Percentiles rank a stretch among this genome's conserved stretches.
Conservation (phyloP, 2,329 filamentous ascomycete genomes). For the Pyrenophora graminea region DNA sequence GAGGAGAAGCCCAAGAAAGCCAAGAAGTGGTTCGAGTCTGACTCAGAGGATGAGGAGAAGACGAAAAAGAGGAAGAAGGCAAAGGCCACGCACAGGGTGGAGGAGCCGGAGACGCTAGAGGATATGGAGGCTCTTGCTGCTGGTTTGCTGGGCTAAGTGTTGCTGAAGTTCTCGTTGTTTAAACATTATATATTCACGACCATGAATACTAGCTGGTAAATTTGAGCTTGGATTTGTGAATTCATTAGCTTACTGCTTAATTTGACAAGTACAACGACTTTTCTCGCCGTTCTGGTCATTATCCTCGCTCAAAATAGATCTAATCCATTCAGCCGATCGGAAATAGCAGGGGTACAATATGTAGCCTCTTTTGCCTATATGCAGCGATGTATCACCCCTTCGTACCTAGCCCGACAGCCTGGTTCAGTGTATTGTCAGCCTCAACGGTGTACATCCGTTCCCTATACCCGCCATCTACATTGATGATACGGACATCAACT, state of each 20-base stretch:
- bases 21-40: conserved; percentile 81
- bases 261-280: too few species aligned
- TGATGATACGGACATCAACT: too few species aligned
- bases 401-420: too few species aligned
- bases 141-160: conserved; percentile 61
- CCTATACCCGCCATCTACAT: too few species aligned
- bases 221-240: too few species aligned
- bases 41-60: conserved; percentile 58
- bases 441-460: not conserved
- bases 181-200: not conserved
- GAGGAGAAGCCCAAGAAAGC: conserved; percentile 62
- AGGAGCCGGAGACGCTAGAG: conserved; percentile 77
- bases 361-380: conserved; percentile 5
- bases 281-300: too few species aligned
- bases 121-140: conserved; percentile 78
- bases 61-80: conserved; percentile 50
- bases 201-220: too few species aligned
- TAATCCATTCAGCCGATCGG: not conserved
- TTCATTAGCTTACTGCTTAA: too few species aligned
- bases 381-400: not conserved
- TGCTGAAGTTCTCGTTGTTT: not conserved
- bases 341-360: conserved; percentile 7
- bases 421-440: not conserved
- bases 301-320: not conserved
- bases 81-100: conserved; percentile 62